These are phyloP conservation scores for Suillus fuscotomentosus DNA, from an alignment of 768 basidiomycete genomes.

Conservation along the genomic window DNA sequence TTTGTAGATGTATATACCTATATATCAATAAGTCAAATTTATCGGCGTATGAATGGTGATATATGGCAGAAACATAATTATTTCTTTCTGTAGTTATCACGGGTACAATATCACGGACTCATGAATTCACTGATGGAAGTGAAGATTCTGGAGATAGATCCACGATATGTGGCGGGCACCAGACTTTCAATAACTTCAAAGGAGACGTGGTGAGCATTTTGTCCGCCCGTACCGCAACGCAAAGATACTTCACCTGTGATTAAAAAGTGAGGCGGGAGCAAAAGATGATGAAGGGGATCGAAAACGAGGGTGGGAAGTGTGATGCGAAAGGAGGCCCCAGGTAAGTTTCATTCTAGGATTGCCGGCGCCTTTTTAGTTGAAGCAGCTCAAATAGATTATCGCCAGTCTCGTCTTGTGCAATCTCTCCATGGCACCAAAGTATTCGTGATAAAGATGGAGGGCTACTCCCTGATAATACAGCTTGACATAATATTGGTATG, in stretches of 20 bases:
- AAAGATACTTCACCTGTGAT: too few species aligned
- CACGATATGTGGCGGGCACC: too few species aligned
- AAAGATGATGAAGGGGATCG: too few species aligned
- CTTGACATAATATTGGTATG: background rate
- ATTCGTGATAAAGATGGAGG: background rate
- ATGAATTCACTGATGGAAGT: background rate
- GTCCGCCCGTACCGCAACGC: too few species aligned
- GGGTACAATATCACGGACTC: too few species aligned
- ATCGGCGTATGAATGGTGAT: too few species aligned
- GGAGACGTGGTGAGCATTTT: too few species aligned
- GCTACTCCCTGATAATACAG: background rate
- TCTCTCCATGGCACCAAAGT: background rate
- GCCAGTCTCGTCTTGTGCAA: constrained; percentile 14
- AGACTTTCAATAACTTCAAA: too few species aligned
- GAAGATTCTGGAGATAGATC: background rate
- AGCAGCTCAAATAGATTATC: constrained; percentile 19
- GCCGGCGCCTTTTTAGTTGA: background rate
- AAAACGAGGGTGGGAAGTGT: constrained; percentile 45
- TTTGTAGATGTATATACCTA: too few species aligned
- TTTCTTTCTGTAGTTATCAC: too few species aligned
- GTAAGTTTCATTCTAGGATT: constrained; percentile 38
- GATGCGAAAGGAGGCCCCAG: constrained; percentile 59
- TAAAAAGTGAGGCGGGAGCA: too few species aligned
- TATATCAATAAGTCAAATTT: too few species aligned
- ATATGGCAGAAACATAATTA: background rate